These are phyloP conservation scores for Cercospora citrullina DNA, from an alignment of 2,329 filamentous ascomycete genomes.

Conservation along the genomic window DNA sequence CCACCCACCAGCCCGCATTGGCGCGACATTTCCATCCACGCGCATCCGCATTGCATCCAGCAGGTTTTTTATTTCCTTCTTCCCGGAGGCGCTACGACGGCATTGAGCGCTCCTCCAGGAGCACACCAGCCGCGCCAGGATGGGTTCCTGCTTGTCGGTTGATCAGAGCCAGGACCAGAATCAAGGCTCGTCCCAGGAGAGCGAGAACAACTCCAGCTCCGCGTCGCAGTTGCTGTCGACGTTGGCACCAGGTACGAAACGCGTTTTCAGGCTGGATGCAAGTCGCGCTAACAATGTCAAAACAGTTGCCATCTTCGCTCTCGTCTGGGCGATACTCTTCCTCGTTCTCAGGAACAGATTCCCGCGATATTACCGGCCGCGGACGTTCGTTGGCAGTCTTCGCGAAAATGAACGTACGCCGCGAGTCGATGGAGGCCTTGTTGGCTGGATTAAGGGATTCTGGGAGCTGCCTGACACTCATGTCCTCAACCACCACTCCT, in stretches of 20 bases:
- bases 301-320: slow-evolving; percentile 37
- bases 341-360: slow-evolving; percentile 46
- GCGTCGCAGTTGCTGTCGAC: slow-evolving; percentile 40
- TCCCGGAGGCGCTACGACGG: not conserved
- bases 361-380: slow-evolving; percentile 47
- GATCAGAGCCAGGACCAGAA: slow-evolving; percentile 31
- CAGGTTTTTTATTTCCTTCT: not conserved
- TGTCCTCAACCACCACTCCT: slow-evolving; percentile 83
- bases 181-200: slow-evolving; percentile 29
- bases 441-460: slow-evolving; percentile 51
- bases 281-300: not conserved
- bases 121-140: not conserved
- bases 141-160: slow-evolving; percentile 9
- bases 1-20: not conserved
- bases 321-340: slow-evolving; percentile 42
- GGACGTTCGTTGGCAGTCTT: slow-evolving; percentile 49
- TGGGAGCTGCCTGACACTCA: slow-evolving; percentile 67
- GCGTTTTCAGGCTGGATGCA: not conserved
- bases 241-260: slow-evolving; percentile 28
- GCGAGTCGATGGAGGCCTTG: slow-evolving; percentile 36
- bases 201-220: slow-evolving; percentile 29
- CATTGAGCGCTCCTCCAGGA: slow-evolving; percentile 11
- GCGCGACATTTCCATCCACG: slow-evolving; percentile 1
- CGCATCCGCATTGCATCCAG: not conserved
- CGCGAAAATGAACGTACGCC: slow-evolving; percentile 45